Conservation (phyloP, 768 basidiomycete genomes). For the Kwoniella dendrophila region DNA sequence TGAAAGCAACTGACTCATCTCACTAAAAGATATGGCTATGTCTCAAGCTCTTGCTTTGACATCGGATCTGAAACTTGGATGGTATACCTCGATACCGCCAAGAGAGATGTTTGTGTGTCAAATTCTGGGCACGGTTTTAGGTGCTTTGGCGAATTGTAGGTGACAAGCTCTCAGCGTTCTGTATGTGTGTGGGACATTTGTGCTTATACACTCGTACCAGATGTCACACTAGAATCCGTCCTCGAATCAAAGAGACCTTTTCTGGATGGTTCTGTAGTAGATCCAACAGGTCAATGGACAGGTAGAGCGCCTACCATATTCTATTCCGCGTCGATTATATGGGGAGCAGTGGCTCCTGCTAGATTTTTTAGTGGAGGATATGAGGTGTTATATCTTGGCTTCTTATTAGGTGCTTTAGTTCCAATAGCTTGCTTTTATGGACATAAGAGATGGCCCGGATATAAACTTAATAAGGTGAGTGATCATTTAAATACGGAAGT, state of each 20-base stretch:
- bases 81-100: slow-evolving; percentile 50
- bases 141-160: slow-evolving; percentile 53
- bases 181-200: neutral
- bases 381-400: slow-evolving; percentile 44
- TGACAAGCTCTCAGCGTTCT: neutral
- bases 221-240: slow-evolving; percentile 52
- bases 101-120: slow-evolving; percentile 55
- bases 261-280: slow-evolving; percentile 51
- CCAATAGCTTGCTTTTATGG: slow-evolving; percentile 47
- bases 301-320: slow-evolving; percentile 54
- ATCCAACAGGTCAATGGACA: slow-evolving; percentile 56
- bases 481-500: neutral
- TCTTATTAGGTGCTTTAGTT: slow-evolving; percentile 50
- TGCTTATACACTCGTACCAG: slow-evolving; percentile 6
- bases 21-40: slow-evolving; percentile 52
- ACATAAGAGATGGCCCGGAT: slow-evolving; percentile 50
- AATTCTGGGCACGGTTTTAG: slow-evolving; percentile 53
- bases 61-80: slow-evolving; percentile 54
- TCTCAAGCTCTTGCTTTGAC: slow-evolving; percentile 53
- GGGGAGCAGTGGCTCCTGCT: slow-evolving; percentile 50
- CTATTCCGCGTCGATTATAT: slow-evolving; percentile 55
- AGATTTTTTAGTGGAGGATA: slow-evolving; percentile 56
- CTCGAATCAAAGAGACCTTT: slow-evolving; percentile 50
- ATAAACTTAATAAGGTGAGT: slow-evolving; percentile 49
- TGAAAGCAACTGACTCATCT: neutral